Percentiles rank a stretch among this genome's conserved stretches.
Conservation (phyloP, 495 filamentous ascomycete species). For the Neurospora sp. region DNA sequence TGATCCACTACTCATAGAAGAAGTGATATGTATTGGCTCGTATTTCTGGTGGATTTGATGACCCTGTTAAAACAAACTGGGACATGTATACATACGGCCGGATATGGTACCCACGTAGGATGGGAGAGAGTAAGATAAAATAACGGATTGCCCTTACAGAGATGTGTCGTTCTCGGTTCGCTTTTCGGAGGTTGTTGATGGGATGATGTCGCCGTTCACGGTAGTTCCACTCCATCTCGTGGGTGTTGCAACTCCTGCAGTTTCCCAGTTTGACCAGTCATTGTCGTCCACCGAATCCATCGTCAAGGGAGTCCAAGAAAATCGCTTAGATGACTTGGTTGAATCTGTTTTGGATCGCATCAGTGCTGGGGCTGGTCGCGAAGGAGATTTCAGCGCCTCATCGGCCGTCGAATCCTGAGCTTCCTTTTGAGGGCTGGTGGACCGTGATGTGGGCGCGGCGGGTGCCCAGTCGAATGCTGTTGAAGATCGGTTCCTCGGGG, state of each 20-base stretch:
- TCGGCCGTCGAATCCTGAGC: neutral
- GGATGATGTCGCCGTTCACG: slow-evolving; percentile 34
- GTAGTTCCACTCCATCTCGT: slow-evolving; percentile 41
- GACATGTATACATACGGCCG: neutral
- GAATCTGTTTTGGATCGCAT: slow-evolving; percentile 21
- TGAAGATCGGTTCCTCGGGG: slow-evolving; percentile 5
- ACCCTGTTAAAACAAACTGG: neutral
- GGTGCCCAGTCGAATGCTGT: slow-evolving; percentile 17
- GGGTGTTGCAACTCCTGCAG: slow-evolving; percentile 36
- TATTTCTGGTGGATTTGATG: neutral
- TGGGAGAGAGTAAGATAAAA: neutral
- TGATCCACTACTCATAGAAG: neutral
- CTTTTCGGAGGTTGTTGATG: slow-evolving; percentile 24
- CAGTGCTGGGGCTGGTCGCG: slow-evolving; percentile 9
- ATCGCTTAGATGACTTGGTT: slow-evolving; percentile 28
- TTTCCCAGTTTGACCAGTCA: slow-evolving; percentile 66
- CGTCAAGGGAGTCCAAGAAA: slow-evolving; percentile 38
- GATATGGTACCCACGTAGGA: neutral
- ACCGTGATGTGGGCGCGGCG: neutral
- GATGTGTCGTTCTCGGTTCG: slow-evolving; percentile 26
- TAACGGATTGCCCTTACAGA: slow-evolving; percentile 25
- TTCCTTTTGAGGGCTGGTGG: neutral
- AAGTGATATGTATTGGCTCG: neutral
- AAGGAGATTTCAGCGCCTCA: slow-evolving; percentile 1
- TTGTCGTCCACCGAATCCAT: slow-evolving; percentile 50